These are phyloP conservation scores for Pseudopediastrum boryanum DNA, from an alignment of 139 green algal genomes.

Conservation along the genomic window DNA sequence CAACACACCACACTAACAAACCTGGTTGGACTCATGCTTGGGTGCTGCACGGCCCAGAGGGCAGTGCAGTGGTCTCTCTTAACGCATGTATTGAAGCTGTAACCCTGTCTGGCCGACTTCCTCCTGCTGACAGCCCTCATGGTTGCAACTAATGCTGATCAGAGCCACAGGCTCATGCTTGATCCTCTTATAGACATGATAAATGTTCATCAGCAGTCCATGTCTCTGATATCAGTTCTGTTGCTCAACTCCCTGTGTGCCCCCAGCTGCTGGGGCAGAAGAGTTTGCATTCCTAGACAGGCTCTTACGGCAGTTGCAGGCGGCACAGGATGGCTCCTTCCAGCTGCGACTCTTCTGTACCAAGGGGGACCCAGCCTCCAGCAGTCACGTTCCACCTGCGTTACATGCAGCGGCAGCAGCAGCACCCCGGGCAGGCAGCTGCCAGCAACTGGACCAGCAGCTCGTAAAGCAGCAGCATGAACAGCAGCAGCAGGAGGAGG, in stretches of 20 bases:
- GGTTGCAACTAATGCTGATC: no score
- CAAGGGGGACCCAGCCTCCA: background rate
- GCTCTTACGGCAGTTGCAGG: slow-evolving; percentile 12
- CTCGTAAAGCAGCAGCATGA: background rate
- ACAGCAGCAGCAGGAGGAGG: no score
- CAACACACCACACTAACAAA: no score
- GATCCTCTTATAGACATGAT: no score
- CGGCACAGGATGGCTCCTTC: slow-evolving; percentile 1
- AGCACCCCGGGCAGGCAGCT: background rate
- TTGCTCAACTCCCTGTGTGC: background rate
- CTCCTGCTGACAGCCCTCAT: background rate
- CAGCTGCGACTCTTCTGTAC: slow-evolving; percentile 20
- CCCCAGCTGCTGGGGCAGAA: background rate
- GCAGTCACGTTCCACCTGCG: no score
- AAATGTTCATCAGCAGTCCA: background rate
- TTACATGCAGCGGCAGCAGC: background rate
- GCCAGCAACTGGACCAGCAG: background rate
- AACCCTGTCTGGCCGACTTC: background rate
- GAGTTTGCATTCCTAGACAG: slow-evolving; percentile 36
- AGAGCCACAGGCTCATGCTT: no score
- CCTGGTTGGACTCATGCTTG: no score
- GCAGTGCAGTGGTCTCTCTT: no score
- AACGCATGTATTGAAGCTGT: no score
- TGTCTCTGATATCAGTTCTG: background rate
- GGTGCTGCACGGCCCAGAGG: no score